phyloP scores from a whole-genome alignment of 352 stramenopile genomes.

The Achlya hypogyna region DNA sequence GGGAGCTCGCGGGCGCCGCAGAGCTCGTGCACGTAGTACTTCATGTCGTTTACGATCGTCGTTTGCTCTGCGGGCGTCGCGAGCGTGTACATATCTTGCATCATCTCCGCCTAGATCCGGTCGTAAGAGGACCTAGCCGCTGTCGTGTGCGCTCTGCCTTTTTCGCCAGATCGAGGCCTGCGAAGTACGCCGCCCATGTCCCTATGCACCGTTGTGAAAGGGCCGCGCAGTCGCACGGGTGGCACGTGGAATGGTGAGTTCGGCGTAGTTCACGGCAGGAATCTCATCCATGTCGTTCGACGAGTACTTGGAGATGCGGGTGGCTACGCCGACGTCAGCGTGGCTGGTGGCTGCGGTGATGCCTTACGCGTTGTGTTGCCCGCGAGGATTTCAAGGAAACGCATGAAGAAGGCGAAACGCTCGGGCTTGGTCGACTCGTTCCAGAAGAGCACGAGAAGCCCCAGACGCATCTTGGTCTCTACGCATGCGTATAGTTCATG shows the following conservation, averaged over 20 bases:
- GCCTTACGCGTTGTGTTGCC: background rate
- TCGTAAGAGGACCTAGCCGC: no score
- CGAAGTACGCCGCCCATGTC: constrained; percentile 7
- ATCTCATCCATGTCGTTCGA: constrained; percentile 11
- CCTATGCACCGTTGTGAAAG: background rate
- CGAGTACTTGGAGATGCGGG: constrained; percentile 13
- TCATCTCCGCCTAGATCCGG: constrained; percentile 5
- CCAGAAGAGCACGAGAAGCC: constrained; percentile 14
- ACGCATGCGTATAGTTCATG: background rate
- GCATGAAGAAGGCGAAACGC: constrained; percentile 20
- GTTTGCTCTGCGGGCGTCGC: constrained; percentile 17
- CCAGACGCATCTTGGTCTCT: constrained; percentile 16
- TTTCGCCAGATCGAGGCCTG: background rate
- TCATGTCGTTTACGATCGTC: constrained; percentile 21
- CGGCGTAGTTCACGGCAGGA: constrained; percentile 5
- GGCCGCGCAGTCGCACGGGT: background rate
- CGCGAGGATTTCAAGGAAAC: constrained; percentile 15
- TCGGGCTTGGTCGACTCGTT: constrained; percentile 17
- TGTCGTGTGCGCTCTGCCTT: no score
- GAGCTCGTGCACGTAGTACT: constrained; percentile 16
- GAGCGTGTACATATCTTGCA: constrained; percentile 17
- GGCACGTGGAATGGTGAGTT: background rate
- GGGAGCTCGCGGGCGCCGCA: constrained; percentile 15
- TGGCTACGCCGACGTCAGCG: background rate
- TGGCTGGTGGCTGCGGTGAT: no score